Evolutionary conservation across 257 asterid species (phyloP), one percentile per base, ranked within the genome.

Genomic region (Scutellaria barbata): DNA sequence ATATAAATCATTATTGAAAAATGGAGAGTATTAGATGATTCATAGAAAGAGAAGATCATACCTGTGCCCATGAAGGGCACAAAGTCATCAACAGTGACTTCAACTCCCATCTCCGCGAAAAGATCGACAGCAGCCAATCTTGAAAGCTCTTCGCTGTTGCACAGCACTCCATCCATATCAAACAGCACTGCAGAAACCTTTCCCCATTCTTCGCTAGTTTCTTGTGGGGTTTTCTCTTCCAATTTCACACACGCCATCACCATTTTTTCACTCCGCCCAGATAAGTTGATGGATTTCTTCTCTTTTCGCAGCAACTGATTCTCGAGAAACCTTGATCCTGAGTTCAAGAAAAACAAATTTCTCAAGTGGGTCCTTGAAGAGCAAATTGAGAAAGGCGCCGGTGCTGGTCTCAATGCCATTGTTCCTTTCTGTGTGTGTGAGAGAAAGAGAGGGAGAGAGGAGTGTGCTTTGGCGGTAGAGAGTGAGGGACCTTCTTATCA

Each of bases 61-160:
- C 99, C 99, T 58, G 97, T 95, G 79, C 98, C 99, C 83, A 83
- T 92, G 81, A 95, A 95, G 75, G 99, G 99, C 48, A 87, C 90
- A 60, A 95, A 95, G 81, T 95, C 99, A 30, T 92, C 76, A 68
- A 89, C 90, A 1, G 92, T 88, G 58, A 80, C 96, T 50, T 84
- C 73, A 77, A 95, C 95, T 48, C 99, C 99, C 99, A 92, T 89
- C 77, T 92, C 99, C 20, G 91, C 86, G 71, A 92, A 95, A 40
- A 95, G 85, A 57, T 95, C 96, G 10, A 95, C 99, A 25, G 92
- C 99, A 13, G 98, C 96, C 86, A 77, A 79, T 79, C 98, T 85
- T 7, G 99, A 95, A 1, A 85, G 84, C 74, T 91, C 96, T 73
- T 95, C 99, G 59, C 99, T 95, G 80, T 95, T 87, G 53, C 99